These are phyloP conservation scores for Sporothrix dimorphospora DNA, from an alignment of 2,329 filamentous ascomycete species.

Conservation along the genomic window DNA sequence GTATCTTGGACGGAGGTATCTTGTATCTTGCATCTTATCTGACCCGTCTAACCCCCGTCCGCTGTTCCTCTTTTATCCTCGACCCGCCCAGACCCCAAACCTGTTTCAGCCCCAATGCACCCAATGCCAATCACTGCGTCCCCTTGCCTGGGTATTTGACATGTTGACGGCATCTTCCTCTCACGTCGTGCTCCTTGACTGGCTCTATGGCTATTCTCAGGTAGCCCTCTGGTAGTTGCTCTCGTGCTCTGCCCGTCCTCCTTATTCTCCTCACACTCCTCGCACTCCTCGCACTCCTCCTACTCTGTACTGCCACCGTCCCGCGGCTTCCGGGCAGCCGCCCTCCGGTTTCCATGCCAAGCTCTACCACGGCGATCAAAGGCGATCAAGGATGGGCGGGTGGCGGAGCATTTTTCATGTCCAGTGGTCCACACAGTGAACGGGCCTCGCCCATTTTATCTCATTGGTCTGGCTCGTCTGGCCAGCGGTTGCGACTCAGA, in stretches of 20 bases:
- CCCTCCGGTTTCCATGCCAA: conserved; percentile 23
- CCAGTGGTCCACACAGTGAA: neutral
- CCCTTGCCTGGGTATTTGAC: conserved; percentile 20
- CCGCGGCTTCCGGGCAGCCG: conserved; percentile 19
- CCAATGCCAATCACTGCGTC: conserved; percentile 27
- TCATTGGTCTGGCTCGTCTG: neutral
- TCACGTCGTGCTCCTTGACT: neutral
- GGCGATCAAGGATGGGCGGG: conserved; percentile 19
- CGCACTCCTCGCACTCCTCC: too few species aligned
- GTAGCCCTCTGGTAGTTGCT: neutral
- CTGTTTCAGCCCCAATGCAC: conserved; percentile 26
- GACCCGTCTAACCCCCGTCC: neutral
- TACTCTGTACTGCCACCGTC: neutral
- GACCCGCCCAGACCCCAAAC: conserved; percentile 19
- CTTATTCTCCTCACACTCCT: neutral
- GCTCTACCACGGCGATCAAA: conserved; percentile 22
- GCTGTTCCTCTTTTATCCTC: conserved; percentile 17
- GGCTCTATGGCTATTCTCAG: too few species aligned
- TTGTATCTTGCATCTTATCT: conserved; percentile 1
- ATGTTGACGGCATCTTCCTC: conserved; percentile 3
- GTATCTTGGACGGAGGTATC: neutral
- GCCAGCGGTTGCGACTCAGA: neutral
- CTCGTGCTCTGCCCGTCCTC: neutral
- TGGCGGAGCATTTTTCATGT: conserved; percentile 24
- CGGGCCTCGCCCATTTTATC: conserved; percentile 1